Evolutionary conservation across 2,329 filamentous ascomycete species (phyloP).

Genomic region (Cladosporium oxysporum): DNA sequence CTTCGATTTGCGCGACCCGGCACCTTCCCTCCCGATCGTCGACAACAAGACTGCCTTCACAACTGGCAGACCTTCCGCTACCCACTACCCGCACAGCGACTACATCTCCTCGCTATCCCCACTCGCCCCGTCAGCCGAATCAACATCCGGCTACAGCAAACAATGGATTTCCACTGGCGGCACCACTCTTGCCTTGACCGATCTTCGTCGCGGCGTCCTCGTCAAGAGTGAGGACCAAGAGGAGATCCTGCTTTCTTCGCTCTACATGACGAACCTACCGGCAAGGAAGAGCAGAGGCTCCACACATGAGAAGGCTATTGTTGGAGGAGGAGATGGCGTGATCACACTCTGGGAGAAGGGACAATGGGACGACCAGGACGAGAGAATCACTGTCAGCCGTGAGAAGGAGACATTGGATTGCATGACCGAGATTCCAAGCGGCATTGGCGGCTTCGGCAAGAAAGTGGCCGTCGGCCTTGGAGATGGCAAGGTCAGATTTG

Average conservation of each 20-base stretch:
- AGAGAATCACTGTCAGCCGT: slow-evolving; percentile 75
- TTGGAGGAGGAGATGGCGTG: slow-evolving; percentile 77
- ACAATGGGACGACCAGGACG: slow-evolving; percentile 92
- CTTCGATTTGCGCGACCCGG: slow-evolving; percentile 69
- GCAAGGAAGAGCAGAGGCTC: slow-evolving; percentile 62
- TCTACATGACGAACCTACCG: slow-evolving; percentile 75
- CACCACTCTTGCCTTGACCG: slow-evolving; percentile 85
- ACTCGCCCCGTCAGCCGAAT: slow-evolving; percentile 75
- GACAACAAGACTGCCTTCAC: slow-evolving; percentile 46
- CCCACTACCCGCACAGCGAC: slow-evolving; percentile 85
- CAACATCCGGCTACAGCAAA: slow-evolving; percentile 85
- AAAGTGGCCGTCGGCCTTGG: slow-evolving; percentile 78
- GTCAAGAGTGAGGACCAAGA: slow-evolving; percentile 93
- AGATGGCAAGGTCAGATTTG: slow-evolving; percentile 76
- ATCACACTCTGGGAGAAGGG: slow-evolving; percentile 93
- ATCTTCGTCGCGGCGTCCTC: slow-evolving; percentile 81
- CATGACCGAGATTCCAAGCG: slow-evolving; percentile 70
- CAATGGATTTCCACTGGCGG: slow-evolving; percentile 95
- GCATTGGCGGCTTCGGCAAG: slow-evolving; percentile 66
- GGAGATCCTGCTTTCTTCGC: slow-evolving; percentile 82
- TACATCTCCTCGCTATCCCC: slow-evolving; percentile 88
- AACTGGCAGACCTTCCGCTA: slow-evolving; percentile 68
- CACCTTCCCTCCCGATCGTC: slow-evolving; percentile 45
- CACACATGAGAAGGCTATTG: slow-evolving; percentile 73
- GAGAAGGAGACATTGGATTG: slow-evolving; percentile 73